phyloP scores from a whole-genome alignment of 2,329 filamentous ascomycete species.

The Aspergillus ruber region DNA sequence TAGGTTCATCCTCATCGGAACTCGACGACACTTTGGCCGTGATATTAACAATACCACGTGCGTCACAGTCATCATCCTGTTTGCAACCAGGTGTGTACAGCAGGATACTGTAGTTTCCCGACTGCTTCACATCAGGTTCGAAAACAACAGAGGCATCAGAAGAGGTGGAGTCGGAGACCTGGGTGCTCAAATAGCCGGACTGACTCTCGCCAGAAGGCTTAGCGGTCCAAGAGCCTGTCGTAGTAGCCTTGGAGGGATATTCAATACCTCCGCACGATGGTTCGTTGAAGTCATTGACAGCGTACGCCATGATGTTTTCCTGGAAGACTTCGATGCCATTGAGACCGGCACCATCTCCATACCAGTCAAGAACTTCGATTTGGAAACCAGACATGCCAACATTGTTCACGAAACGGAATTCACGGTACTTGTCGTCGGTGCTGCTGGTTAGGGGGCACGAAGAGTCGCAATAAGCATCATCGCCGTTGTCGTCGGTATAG shows the following conservation, averaged over 20 bases:
- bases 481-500: conserved; percentile 68
- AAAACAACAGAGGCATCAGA: conserved; percentile 60
- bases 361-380: conserved; percentile 80
- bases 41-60: conserved; percentile 74
- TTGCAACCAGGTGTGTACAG: conserved; percentile 89
- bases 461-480: conserved; percentile 67
- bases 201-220: conserved; percentile 62
- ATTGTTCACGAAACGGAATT: conserved; percentile 82
- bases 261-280: conserved; percentile 65
- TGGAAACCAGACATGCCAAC: conserved; percentile 85
- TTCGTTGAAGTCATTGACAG: conserved; percentile 81
- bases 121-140: conserved; percentile 73
- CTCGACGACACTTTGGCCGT: conserved; percentile 60
- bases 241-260: conserved; percentile 59
- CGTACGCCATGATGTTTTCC: conserved; percentile 79
- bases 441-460: conserved; percentile 77
- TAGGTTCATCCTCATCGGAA: conserved; percentile 41
- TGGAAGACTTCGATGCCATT: conserved; percentile 82
- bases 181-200: conserved; percentile 69
- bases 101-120: conserved; percentile 85
- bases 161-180: conserved; percentile 53
- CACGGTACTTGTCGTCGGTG: conserved; percentile 62
- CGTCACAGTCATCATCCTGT: conserved; percentile 68
- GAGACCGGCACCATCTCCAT: conserved; percentile 76
- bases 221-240: conserved; percentile 67